Conservation (phyloP, 257 asterid genomes). For the Nicotiana otophora region DNA sequence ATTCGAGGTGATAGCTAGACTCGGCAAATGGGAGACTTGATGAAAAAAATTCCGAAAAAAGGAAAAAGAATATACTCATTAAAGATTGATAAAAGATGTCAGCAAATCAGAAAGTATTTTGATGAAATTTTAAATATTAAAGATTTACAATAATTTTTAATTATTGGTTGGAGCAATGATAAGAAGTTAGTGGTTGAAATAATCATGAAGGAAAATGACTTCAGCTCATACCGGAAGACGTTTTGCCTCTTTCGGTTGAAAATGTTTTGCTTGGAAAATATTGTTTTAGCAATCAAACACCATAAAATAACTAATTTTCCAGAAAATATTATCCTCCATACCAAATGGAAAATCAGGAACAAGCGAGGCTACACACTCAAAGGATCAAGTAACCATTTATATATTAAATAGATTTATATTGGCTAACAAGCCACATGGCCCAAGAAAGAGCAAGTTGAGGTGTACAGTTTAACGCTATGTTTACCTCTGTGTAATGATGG, state of each 20-base stretch:
- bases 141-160: background rate
- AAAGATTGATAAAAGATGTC: background rate
- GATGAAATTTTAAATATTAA: background rate
- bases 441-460: background rate
- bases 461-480: background rate
- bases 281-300: background rate
- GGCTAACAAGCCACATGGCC: background rate
- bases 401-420: background rate
- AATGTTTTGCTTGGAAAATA: background rate
- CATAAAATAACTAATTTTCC: background rate
- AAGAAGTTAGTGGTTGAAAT: background rate
- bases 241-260: background rate
- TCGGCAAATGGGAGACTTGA: too few species aligned
- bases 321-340: background rate
- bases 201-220: background rate
- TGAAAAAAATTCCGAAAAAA: too few species aligned
- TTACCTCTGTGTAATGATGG: constrained; percentile 73
- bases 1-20: too few species aligned
- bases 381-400: background rate
- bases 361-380: background rate
- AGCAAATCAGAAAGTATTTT: background rate
- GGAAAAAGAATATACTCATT: background rate
- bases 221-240: background rate
- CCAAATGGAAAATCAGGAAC: background rate
- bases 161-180: background rate